A percentile compares a stretch with the other conserved stretches of the same genome.
These are phyloP conservation scores for Acanthamoeba triangularis DNA, from an alignment of 208 protist species.

Conservation along the genomic window DNA sequence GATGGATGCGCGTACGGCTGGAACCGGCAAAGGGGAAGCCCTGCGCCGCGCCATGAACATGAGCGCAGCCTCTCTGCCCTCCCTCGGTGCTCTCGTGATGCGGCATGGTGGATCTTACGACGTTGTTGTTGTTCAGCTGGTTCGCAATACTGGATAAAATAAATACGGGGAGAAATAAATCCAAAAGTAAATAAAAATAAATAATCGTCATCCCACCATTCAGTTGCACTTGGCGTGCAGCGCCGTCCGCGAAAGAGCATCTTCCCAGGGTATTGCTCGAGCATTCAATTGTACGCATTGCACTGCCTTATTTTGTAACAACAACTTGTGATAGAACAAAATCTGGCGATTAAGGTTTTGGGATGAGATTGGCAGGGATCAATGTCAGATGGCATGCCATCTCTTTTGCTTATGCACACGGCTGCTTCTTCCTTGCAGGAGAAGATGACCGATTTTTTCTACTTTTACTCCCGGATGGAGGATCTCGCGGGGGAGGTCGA, in stretches of 20 bases:
- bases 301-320: no score
- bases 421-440: background rate
- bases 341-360: no score
- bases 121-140: no score
- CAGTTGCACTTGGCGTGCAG: no score
- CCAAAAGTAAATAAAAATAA: background rate
- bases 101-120: background rate
- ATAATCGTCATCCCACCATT: no score
- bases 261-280: no score
- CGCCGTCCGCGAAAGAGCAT: no score
- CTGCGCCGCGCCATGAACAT: background rate
- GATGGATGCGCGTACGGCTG: background rate
- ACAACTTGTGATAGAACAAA: no score
- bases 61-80: background rate
- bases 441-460: background rate
- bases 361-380: no score
- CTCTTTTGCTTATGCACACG: background rate
- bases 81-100: constrained; percentile 14
- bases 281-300: no score
- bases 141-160: background rate
- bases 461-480: background rate
- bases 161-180: background rate
- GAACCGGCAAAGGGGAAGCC: constrained; percentile 41
- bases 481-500: background rate
- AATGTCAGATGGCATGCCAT: background rate